These are phyloP conservation scores for Onygena corvina DNA, from an alignment of 2,329 filamentous ascomycete genomes.

Conservation along the genomic window DNA sequence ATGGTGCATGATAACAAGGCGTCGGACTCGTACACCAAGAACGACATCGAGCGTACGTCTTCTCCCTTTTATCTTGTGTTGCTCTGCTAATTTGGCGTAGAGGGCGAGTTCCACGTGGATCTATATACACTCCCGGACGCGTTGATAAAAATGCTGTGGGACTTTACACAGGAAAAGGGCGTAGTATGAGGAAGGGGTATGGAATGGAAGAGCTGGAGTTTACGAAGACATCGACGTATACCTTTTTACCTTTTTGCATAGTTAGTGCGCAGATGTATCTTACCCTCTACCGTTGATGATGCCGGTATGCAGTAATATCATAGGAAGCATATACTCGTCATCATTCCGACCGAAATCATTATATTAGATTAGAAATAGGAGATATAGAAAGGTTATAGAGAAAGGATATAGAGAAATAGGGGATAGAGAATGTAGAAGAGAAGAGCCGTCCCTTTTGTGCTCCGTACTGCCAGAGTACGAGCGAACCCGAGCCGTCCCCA, in stretches of 20 bases:
- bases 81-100: slow-evolving; percentile 37
- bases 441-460: background rate
- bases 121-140: slow-evolving; percentile 89
- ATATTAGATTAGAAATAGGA: too few relatives aligned
- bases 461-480: slow-evolving; percentile 5
- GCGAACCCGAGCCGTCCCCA: background rate
- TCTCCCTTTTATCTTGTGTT: slow-evolving; percentile 24
- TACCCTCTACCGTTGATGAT: too few relatives aligned
- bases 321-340: too few relatives aligned
- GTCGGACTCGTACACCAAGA: slow-evolving; percentile 89
- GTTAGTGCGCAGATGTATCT: too few relatives aligned
- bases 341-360: too few relatives aligned
- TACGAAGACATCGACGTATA: too few relatives aligned
- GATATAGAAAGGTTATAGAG: too few relatives aligned
- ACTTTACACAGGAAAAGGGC: slow-evolving; percentile 51
- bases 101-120: slow-evolving; percentile 96
- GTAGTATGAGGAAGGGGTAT: slow-evolving; percentile 28
- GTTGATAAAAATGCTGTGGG: slow-evolving; percentile 90
- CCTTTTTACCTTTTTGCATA: too few relatives aligned
- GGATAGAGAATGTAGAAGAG: background rate
- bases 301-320: too few relatives aligned
- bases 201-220: too few relatives aligned
- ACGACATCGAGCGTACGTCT: slow-evolving; percentile 79
- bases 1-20: slow-evolving; percentile 97
- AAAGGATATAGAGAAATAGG: background rate